These are phyloP conservation scores for Tricholoma saponaceum DNA, from an alignment of 768 basidiomycete genomes.

Conservation along the genomic window DNA sequence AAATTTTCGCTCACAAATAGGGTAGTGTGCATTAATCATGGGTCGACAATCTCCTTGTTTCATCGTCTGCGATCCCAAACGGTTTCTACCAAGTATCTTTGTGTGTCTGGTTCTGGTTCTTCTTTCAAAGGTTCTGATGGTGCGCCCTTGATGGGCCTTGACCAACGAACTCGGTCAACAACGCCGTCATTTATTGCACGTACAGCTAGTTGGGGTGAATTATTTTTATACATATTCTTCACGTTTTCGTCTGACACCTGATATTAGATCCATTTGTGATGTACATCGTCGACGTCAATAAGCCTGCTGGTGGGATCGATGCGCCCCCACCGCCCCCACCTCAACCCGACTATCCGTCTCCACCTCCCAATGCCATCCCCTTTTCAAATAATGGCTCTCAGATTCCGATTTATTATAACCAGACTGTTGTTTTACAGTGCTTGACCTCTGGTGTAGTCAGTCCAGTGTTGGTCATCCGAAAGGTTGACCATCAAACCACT, in stretches of 20 bases:
- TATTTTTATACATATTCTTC: conserved; percentile 7
- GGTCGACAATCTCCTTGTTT: conserved; percentile 92
- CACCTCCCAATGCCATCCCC: conserved; percentile 86
- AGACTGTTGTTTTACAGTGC: conserved; percentile 93
- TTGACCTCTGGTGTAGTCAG: conserved; percentile 91
- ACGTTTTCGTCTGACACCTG: conserved; percentile 3
- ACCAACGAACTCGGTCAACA: conserved; percentile 63
- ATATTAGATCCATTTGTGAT: conserved; percentile 85
- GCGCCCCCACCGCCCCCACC: conserved; percentile 77
- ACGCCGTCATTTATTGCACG: conserved; percentile 87
- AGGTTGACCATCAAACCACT: conserved; percentile 86
- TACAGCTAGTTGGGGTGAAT: conserved; percentile 85
- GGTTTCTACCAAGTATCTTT: conserved; percentile 93
- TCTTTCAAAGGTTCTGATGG: conserved; percentile 95
- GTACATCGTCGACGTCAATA: conserved; percentile 94
- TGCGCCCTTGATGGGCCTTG: conserved; percentile 76
- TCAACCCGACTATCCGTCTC: conserved; percentile 86
- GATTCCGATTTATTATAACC: conserved; percentile 94
- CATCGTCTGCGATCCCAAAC: conserved; percentile 95
- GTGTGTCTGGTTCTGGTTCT: conserved; percentile 89
- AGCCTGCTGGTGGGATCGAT: conserved; percentile 73
- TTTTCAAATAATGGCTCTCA: conserved; percentile 81
- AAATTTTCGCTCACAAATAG: conserved; percentile 8
- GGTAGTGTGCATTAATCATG: conserved; percentile 91
- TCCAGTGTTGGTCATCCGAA: conserved; percentile 90